Percentiles rank a stretch among this genome's conserved stretches.
phyloP scores from a whole-genome alignment of 2,329 filamentous ascomycete genomes.

The Fusarium newnesense region DNA sequence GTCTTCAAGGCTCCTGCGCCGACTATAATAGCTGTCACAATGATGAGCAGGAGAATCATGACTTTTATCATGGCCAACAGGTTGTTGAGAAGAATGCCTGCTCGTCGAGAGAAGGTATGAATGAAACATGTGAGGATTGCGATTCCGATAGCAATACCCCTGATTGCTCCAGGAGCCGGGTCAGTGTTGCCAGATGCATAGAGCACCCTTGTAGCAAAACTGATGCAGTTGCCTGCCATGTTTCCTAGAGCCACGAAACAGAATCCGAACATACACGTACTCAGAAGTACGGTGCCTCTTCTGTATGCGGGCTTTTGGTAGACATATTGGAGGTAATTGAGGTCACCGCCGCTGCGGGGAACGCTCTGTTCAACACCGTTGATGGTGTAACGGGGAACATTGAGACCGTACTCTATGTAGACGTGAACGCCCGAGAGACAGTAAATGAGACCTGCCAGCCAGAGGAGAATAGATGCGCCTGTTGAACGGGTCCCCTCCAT shows the following conservation, averaged over 20 bases:
- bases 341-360: conserved; percentile 58
- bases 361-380: conserved; percentile 53
- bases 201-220: conserved; percentile 55
- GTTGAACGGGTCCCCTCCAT: conserved; percentile 49
- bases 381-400: conserved; percentile 55
- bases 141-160: conserved; percentile 59
- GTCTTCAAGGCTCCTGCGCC: conserved; percentile 40
- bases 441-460: conserved; percentile 53
- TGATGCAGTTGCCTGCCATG: conserved; percentile 59
- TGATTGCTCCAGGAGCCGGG: conserved; percentile 48
- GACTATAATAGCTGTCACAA: conserved; percentile 48
- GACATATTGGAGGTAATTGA: conserved; percentile 61
- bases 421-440: conserved; percentile 51
- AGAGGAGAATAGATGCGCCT: conserved; percentile 52
- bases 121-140: conserved; percentile 58
- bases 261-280: conserved; percentile 58
- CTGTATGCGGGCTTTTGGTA: conserved; percentile 51
- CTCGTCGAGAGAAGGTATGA: conserved; percentile 59
- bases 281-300: conserved; percentile 50
- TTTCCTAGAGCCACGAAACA: conserved; percentile 59
- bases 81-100: conserved; percentile 63
- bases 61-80: conserved; percentile 61
- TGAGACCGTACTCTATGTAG: conserved; percentile 59
- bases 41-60: conserved; percentile 57
- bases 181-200: conserved; percentile 46